Evolutionary conservation across 805 yeast genomes (phyloP).

Genomic region (Ogataea parapolymorpha): DNA sequence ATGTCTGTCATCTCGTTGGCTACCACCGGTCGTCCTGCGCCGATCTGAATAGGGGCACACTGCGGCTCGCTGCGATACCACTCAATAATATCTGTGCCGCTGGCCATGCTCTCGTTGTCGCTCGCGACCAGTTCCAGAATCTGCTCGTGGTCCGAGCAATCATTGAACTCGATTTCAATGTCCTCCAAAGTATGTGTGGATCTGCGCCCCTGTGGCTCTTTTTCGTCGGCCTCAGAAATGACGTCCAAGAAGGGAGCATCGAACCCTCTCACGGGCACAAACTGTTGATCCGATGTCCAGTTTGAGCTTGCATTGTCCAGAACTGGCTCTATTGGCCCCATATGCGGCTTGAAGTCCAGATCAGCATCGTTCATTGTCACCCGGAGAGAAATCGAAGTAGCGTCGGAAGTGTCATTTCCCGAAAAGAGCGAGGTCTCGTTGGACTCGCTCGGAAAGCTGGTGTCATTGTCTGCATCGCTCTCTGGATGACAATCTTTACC

Average conservation of each 20-base stretch:
- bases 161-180: neutral
- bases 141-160: neutral
- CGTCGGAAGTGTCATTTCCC: neutral
- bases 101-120: constrained; percentile 1
- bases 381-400: neutral
- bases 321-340: too few species aligned
- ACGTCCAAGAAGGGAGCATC: constrained; percentile 1
- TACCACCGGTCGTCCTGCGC: constrained; percentile 8
- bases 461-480: neutral
- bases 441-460: neutral
- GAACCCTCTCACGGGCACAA: constrained; percentile 4
- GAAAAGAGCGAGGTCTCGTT: constrained; percentile 15
- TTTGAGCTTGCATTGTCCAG: too few species aligned
- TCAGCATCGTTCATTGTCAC: neutral
- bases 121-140: neutral
- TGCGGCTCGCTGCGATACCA: neutral
- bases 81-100: constrained; percentile 1
- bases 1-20: constrained; percentile 4
- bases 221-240: neutral
- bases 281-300: neutral
- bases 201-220: neutral
- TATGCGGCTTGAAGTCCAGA: neutral
- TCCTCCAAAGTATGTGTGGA: neutral
- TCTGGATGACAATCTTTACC: constrained; percentile 17
- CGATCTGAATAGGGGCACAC: constrained; percentile 1